Base-by-base conservation (phyloP, 441 rosid species). In the Francoa sonchifolia region DNA sequence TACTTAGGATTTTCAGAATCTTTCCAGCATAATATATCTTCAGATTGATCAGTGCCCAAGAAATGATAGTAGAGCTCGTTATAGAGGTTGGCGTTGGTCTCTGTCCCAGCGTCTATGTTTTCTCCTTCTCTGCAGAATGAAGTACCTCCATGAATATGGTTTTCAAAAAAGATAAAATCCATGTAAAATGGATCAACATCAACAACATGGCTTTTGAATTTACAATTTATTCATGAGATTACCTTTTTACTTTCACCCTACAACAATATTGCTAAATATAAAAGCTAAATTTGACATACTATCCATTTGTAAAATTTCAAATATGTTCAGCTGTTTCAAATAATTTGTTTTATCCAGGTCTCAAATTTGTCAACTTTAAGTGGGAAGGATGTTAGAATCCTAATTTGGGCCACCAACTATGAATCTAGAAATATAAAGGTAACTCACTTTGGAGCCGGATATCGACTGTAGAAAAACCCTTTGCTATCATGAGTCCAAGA, bases 401-500 rank as follows among this genome's bases (percentile, higher is more conserved):
- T 8, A 23, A 40, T 11, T 25, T 15, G 3, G 18, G 4, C 14
- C 4, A 12, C 31, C 33, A 25, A 41, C 13, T 13, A 14, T 10
- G 12, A 10, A 11, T 5, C 11, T 3, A 29, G 8, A 32, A 37
- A 14, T 5, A 15, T 23, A 12, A 29, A 15, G 2, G 7, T n/a
- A 22, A 66, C 86, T 62, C 69, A 86, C 96, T 61, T 76, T 31
- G 95, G 96, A 26, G 74, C 70, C n/a, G 99, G 95, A 27, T 68
- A 90, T 10, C 96, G 99, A 64, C 88, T 35, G 33, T 86, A 90
- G 74, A 90, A 90, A 62, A 90, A 86, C 2, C 99, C 95, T 54
- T 75, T 75, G 68, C 39, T 50, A 52, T 86, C 96, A 33, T 75
- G 88, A 1, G 96, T 83, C 99, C 99, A 90, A 48, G 66, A 66